Conservation (phyloP, 2,329 filamentous ascomycete species). For the Penicillium sp. region DNA sequence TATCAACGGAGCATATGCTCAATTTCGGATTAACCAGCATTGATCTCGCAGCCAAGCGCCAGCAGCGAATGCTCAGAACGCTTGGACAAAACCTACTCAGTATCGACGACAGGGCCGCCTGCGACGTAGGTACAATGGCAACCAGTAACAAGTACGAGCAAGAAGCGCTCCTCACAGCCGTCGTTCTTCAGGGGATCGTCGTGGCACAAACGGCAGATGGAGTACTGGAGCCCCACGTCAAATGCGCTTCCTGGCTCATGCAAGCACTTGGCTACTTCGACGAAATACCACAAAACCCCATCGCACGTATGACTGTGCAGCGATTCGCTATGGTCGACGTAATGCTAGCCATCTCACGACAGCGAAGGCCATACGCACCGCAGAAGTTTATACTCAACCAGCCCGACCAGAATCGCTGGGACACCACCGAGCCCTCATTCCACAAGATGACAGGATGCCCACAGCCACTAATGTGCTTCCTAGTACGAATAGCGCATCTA, state of each 20-base stretch:
- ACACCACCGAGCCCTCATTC: conserved; percentile 21
- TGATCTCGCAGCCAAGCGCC: conserved; percentile 17
- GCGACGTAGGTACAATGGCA: conserved; percentile 1
- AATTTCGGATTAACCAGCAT: conserved; percentile 21
- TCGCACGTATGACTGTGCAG: conserved; percentile 18
- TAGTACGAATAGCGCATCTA: conserved; percentile 19
- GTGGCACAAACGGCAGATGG: conserved; percentile 22
- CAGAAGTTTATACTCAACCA: conserved; percentile 15
- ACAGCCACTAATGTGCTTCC: conserved; percentile 22
- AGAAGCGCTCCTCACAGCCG: conserved; percentile 19
- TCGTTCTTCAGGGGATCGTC: conserved; percentile 20
- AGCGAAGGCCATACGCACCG: conserved; percentile 19
- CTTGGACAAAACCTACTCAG: conserved; percentile 17
- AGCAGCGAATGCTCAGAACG: conserved; percentile 20
- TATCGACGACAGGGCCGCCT: conserved; percentile 1
- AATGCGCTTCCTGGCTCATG: conserved; percentile 23
- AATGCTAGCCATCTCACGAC: conserved; percentile 23
- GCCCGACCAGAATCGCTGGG: conserved; percentile 16
- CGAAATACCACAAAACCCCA: conserved; percentile 10
- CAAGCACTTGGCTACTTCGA: conserved; percentile 14
- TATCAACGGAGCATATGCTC: conserved; percentile 25
- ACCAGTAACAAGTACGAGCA: conserved; percentile 7
- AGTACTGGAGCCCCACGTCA: conserved; percentile 20
- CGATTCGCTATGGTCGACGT: conserved; percentile 24
- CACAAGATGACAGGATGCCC: conserved; percentile 25